These are phyloP conservation scores for Cutaneotrichosporon mucoides DNA, from an alignment of 1,284 basidiomycete species.

Conservation along the genomic window DNA sequence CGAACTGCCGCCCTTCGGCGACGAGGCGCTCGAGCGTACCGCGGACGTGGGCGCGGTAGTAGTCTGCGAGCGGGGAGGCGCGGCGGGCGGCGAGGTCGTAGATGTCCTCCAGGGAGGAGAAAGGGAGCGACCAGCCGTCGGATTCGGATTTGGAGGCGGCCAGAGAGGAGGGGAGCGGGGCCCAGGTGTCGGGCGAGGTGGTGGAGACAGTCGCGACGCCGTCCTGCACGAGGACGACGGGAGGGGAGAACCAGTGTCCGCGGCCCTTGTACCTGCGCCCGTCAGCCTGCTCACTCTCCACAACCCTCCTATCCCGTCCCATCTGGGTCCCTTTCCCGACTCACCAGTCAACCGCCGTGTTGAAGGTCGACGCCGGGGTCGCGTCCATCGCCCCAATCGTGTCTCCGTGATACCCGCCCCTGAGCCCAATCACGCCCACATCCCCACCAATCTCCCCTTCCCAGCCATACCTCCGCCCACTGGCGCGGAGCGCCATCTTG, in stretches of 20 bases:
- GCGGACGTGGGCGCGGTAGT: constrained; percentile 64
- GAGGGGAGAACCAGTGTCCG: constrained; percentile 91
- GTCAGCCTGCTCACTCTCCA: background rate
- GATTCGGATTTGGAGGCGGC: constrained; percentile 2
- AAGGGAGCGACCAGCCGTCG: constrained; percentile 41
- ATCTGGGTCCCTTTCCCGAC: no score
- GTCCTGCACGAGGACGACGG: constrained; percentile 65
- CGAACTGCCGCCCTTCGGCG: constrained; percentile 51
- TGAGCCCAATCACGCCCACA: constrained; percentile 78
- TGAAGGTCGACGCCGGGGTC: constrained; percentile 79
- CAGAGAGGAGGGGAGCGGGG: constrained; percentile 12
- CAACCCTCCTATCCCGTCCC: no score
- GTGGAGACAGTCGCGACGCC: constrained; percentile 62
- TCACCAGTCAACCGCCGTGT: constrained; percentile 75
- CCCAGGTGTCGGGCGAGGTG: constrained; percentile 46
- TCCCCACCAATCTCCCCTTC: constrained; percentile 46
- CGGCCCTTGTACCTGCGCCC: constrained; percentile 64
- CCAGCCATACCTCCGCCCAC: constrained; percentile 54
- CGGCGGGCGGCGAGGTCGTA: constrained; percentile 74
- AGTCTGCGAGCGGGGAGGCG: constrained; percentile 58
- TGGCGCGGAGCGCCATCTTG: constrained; percentile 90
- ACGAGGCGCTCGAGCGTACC: constrained; percentile 56
- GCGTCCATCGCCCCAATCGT: constrained; percentile 98
- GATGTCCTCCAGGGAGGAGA: constrained; percentile 57
- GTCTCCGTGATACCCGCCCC: constrained; percentile 95